phyloP scores from a whole-genome alignment of 495 filamentous ascomycete genomes.

The Podospora pseudocomata region DNA sequence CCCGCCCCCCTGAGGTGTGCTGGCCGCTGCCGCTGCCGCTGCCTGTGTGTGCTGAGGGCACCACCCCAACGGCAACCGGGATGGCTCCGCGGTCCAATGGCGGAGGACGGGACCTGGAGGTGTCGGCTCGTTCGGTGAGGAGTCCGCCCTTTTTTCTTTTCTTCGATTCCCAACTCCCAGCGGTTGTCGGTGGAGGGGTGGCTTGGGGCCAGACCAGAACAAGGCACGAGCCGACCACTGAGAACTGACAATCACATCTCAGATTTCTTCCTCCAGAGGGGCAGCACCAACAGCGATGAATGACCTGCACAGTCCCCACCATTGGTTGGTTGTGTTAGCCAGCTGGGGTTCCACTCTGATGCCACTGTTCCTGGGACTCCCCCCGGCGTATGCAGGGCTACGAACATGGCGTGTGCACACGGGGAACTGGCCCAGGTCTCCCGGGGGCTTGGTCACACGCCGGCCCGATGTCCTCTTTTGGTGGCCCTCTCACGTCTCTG shows the following conservation, averaged over 20 bases:
- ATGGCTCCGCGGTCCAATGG: background rate
- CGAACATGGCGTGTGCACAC: conserved; percentile 15
- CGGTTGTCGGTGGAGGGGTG: background rate
- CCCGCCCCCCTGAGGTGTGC: background rate
- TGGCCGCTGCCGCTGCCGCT: background rate
- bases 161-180: background rate
- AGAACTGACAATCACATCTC: conserved; percentile 9
- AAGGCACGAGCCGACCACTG: conserved; percentile 12
- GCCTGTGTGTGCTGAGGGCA: background rate
- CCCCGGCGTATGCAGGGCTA: conserved; percentile 13
- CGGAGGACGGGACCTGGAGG: background rate
- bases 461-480: conserved; percentile 19
- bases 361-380: background rate
- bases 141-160: background rate
- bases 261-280: conserved; percentile 5
- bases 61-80: background rate
- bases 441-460: conserved; percentile 23
- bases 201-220: background rate
- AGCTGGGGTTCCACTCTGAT: background rate
- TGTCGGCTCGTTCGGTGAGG: background rate
- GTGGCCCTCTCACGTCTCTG: conserved; percentile 1
- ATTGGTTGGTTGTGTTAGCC: conserved; percentile 2
- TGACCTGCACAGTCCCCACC: conserved; percentile 13
- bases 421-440: background rate
- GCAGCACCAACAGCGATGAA: conserved; percentile 6